Percentiles rank a stretch among this genome's conserved stretches.
phyloP scores from a whole-genome alignment of 305 asterid genomes.

The Ilex paraguariensis region DNA sequence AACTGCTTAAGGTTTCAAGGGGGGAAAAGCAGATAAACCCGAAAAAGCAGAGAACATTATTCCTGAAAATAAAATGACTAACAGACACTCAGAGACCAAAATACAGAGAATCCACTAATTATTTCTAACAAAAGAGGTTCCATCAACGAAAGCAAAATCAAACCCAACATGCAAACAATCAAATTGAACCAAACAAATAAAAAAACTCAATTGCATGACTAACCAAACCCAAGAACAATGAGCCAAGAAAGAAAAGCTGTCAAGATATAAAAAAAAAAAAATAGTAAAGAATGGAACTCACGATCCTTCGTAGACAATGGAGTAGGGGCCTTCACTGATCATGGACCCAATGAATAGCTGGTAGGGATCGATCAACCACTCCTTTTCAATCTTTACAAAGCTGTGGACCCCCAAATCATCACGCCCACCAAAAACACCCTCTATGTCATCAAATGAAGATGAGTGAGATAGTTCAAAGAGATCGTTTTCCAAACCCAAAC shows the following conservation, averaged over 20 bases:
- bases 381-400: slow-evolving; percentile 21
- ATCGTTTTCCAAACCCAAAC: slow-evolving; percentile 3
- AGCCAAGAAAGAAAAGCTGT: not conserved
- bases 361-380: slow-evolving; percentile 32
- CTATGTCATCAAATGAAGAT: slow-evolving; percentile 1
- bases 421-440: slow-evolving; percentile 1
- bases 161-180: too few species aligned
- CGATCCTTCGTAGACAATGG: slow-evolving; percentile 52
- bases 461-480: slow-evolving; percentile 29
- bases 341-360: slow-evolving; percentile 37
- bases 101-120: too few species aligned
- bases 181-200: too few species aligned
- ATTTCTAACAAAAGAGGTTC: too few species aligned
- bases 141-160: too few species aligned
- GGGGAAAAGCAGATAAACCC: too few species aligned
- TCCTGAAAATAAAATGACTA: too few species aligned
- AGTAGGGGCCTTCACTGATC: slow-evolving; percentile 45
- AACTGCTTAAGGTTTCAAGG: too few species aligned
- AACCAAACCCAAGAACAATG: too few species aligned
- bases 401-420: slow-evolving; percentile 17
- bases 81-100: too few species aligned
- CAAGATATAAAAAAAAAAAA: not conserved
- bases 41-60: too few species aligned
- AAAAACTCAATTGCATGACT: too few species aligned
- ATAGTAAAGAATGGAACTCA: slow-evolving; percentile 21